Percentiles rank a stretch among this genome's conserved stretches.
These are phyloP conservation scores for Boletellus emodensis DNA, from an alignment of 768 basidiomycete genomes.

Conservation along the genomic window DNA sequence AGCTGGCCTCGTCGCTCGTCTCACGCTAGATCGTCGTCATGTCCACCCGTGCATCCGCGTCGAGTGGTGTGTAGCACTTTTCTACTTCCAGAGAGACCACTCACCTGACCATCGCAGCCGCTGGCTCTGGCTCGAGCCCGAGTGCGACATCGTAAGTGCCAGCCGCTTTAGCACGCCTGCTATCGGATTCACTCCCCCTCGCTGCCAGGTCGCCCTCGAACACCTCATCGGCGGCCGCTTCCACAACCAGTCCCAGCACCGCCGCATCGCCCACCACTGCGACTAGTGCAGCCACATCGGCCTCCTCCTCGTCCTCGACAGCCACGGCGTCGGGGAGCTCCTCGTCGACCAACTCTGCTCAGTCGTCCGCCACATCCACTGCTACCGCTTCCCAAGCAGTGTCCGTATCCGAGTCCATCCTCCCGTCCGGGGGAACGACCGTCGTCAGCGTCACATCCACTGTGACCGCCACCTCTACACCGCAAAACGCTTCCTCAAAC, in stretches of 20 bases:
- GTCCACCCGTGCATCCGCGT: background rate
- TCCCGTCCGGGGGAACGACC: constrained; percentile 3
- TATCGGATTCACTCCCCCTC: background rate
- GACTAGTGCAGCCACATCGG: background rate
- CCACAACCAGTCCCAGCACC: background rate
- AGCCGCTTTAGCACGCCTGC: background rate
- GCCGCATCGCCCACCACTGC: constrained; percentile 4
- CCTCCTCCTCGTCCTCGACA: background rate
- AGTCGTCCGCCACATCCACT: constrained; percentile 2
- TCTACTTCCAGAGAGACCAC: background rate
- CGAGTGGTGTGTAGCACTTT: background rate
- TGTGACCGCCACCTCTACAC: background rate
- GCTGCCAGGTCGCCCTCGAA: background rate
- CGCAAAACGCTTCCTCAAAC: constrained; percentile 9
- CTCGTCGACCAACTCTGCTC: background rate
- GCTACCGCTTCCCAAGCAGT: background rate
- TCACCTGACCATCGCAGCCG: too few species aligned
- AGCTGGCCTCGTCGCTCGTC: constrained; percentile 2
- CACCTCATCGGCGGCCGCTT: background rate
- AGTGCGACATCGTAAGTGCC: constrained; percentile 6
- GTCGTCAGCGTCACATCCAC: constrained; percentile 8
- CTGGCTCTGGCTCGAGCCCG: too few species aligned
- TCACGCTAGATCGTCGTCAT: constrained; percentile 4
- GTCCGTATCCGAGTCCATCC: background rate
- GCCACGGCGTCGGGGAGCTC: background rate